Base-by-base conservation (phyloP, 257 asterid species). In the Scutellaria baicalensis region DNA sequence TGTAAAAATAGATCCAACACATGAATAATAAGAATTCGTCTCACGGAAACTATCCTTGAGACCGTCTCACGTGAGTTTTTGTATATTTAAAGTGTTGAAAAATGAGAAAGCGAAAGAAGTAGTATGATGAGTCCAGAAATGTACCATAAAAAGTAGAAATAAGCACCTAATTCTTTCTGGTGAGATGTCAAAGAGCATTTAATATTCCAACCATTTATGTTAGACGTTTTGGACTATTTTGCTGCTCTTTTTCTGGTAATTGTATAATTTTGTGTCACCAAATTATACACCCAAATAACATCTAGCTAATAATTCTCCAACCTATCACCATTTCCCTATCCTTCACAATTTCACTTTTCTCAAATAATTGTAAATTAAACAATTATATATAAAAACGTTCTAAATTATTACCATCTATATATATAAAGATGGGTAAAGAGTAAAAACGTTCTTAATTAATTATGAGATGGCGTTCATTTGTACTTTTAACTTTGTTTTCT, bases 111-210 rank as follows among this genome's bases (percentile, higher is more conserved):
- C 10, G 4, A 35, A 6, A 31, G 12, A 0, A 31, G 3, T 12
- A 31, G 3, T 12, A 36, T 27, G 40, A 27, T 66, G 69, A 16
- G 51, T 16, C 35, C 48, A 74, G 43, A 69, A 8, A 6, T 66
- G 68, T 56, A 59, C 36, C 59, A 13, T 21, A 23, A 14, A 62
- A 55, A 50, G 13, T 27, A 57, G 59, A 21, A 23, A 38, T 54
- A 64, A 44, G 64, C 68, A 68, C 68, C 75, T 61, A 73, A 43
- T 59, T 68, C 42, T 66, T 70, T 60, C 36, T 43, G 77, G 69
- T 79, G 68, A 79, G 75, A 79, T 13, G 75, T 70, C 72, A 66
- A 66, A 44, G 47, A 23, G 10, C 68, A 79, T 70, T 79, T 40
- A 70, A 70, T 74, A 23, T 7, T 40, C 48, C 65, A 50, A 39